Base-by-base conservation (phyloP, 345 rosid species). In the Gossypium stocksii region DNA sequence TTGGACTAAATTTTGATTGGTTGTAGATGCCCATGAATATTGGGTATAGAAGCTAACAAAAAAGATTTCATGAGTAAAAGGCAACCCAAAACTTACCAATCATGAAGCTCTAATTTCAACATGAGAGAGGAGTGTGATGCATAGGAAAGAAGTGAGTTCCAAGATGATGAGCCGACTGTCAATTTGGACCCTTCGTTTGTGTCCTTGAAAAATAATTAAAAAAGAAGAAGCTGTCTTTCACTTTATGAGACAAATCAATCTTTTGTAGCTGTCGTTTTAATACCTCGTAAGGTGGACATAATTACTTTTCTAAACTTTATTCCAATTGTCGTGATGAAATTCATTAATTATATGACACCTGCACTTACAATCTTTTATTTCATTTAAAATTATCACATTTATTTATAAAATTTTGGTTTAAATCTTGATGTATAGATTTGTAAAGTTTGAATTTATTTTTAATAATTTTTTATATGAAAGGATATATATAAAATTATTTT, bases 151-250 rank as follows among this genome's bases (percentile, higher is more conserved):
- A 14, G 45, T 27, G 62, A 15, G 62, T 71, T 77, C 76, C 80
- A 76, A 73, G 75, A 75, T 76, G 82, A 74, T 68, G 75, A 48
- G 76, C 83, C 2, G 85, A 60, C 78, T 29, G 72, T 82, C 77
- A 80, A 74, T 46, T 80, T 82, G 52, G 84, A 85, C 82, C 74
- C 19, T 19, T 11, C 3, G 11, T 25, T 11, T 34, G 10, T 25
- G 52, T 22, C 57, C 60, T 72, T 60, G 17, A 58, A 72, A 7
- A 19, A 10, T 8, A 3, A 58, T 51, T 4, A 11, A 34, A 34
- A 54, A 27, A 22, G 20, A 45, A 54, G 25, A 23, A 23, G 12
- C 34, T 4, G 51, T 4, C 7, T 43, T 41, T 41, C n/a, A 19
- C 12, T 22, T 44, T 6, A 12, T 2, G 19, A 14, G 43, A 27